Evolutionary conservation across 345 rosid genomes (phyloP), one percentile per base, ranked within the genome.

Genomic region (Camelina sativa): DNA sequence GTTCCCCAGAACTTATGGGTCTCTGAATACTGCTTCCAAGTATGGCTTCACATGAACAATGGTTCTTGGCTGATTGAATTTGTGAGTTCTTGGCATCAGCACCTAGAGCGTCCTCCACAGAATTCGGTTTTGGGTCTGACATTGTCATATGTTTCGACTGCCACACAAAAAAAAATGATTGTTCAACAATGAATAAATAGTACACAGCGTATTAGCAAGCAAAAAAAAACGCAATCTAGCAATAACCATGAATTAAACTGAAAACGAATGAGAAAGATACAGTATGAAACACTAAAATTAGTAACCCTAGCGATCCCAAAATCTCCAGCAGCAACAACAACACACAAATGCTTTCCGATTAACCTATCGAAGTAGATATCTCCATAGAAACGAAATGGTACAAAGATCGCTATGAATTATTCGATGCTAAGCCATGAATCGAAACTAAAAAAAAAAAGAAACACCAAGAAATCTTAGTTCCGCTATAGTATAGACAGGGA

Each of bases 1-100:
- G 90, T 90, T 70, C 84, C 93, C 93, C 93, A 88, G 77, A 90
- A 88, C 75, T 82, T 85, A 48, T 16, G 53, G 5, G 11, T 48
- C 23, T 7, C 3, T 48, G 22, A 16, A 48, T 16, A 16, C 22
- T 50, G 52, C 11, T 48, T 41, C 7, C n/a, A 41, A 4, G 0
- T 12, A 41, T 48, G 22, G 11, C 13, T 41, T 5, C 46, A 47
- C 20, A 8, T 47, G 11, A 8, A 48, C 11, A 8, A 8, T 48
- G 11, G 5, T 48, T 23, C 22, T 17, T 16, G n/a, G 53, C 53
- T 48, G 17, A 48, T 48, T 15, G 53, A 17, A 48, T 48, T 48
- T 17, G 11, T 17, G 53, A 48, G 23, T 19, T 48, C 53, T 16
- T 48, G 53, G 53, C 53, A 48, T 17, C 53, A 48, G 5, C 10